These are phyloP conservation scores for Cephaloascus albidus DNA, from an alignment of 805 yeast genomes.

Conservation along the genomic window DNA sequence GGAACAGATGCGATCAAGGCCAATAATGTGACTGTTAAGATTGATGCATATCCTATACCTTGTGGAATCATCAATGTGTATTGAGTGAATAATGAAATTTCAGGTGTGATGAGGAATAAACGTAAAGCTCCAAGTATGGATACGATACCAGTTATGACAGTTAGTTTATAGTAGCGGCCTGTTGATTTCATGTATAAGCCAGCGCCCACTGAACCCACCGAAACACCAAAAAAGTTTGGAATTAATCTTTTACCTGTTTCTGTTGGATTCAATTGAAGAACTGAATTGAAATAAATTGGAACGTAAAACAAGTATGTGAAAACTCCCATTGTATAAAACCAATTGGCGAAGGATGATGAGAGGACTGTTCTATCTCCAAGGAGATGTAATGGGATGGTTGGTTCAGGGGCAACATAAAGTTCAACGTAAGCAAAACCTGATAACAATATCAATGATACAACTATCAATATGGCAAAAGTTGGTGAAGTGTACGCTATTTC, in stretches of 20 bases:
- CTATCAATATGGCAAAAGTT: constrained; percentile 23
- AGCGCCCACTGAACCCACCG: constrained; percentile 55
- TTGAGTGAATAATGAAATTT: constrained; percentile 25
- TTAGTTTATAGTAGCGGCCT: constrained; percentile 50
- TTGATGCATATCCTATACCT: constrained; percentile 59
- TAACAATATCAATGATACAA: constrained; percentile 22
- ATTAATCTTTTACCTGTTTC: constrained; percentile 48
- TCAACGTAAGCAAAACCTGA: constrained; percentile 43
- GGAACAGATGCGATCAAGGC: constrained; percentile 75
- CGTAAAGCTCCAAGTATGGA: constrained; percentile 37
- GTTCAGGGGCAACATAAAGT: constrained; percentile 42
- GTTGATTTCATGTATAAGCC: constrained; percentile 63
- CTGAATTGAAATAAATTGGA: constrained; percentile 59
- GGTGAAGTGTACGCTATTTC: constrained; percentile 37
- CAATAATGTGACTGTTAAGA: constrained; percentile 62
- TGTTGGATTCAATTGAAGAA: constrained; percentile 41
- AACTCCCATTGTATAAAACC: constrained; percentile 63
- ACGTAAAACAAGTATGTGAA: constrained; percentile 58
- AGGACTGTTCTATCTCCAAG: constrained; percentile 50
- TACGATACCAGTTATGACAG: constrained; percentile 28
- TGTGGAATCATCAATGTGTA: constrained; percentile 37
- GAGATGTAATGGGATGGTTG: constrained; percentile 57
- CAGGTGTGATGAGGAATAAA: constrained; percentile 19
- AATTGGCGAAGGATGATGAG: constrained; percentile 57
- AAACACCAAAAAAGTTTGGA: constrained; percentile 63